phyloP scores from a whole-genome alignment of 2,329 filamentous ascomycete species.

The Furcasterigmium furcatum region DNA sequence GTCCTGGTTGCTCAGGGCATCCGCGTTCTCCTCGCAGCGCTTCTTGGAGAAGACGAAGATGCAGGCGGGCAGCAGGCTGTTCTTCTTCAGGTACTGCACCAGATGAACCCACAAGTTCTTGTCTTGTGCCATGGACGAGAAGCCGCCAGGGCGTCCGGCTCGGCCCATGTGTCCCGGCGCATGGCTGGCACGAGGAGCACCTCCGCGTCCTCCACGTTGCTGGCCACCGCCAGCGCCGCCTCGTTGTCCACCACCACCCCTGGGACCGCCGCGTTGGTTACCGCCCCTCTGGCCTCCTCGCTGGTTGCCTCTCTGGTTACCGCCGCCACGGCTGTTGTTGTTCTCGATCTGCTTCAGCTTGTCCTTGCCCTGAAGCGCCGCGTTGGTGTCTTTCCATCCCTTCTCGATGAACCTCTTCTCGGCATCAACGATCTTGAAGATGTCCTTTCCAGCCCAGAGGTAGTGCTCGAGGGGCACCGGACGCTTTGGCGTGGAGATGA shows the following conservation, averaged over 20 bases:
- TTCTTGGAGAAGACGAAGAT: conserved; percentile 99
- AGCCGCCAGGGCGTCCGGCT: conserved; percentile 78
- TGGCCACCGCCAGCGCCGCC: conserved; percentile 43
- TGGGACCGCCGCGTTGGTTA: conserved; percentile 35
- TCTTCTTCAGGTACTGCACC: conserved; percentile 85
- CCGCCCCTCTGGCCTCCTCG: conserved; percentile 29
- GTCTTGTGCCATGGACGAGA: conserved; percentile 88
- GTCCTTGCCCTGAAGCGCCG: conserved; percentile 76
- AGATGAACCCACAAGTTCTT: conserved; percentile 96
- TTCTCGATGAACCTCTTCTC: conserved; percentile 89
- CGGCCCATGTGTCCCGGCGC: conserved; percentile 83
- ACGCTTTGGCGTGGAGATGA: conserved; percentile 94
- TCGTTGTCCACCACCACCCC: conserved; percentile 45
- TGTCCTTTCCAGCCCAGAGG: conserved; percentile 89
- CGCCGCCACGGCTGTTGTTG: conserved; percentile 24
- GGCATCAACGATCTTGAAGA: conserved; percentile 90
- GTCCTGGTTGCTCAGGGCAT: conserved; percentile 91
- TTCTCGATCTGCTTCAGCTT: conserved; percentile 56
- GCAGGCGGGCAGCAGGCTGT: conserved; percentile 83
- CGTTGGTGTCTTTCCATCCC: conserved; percentile 93
- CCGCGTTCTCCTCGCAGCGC: conserved; percentile 93
- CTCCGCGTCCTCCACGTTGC: conserved; percentile 51
- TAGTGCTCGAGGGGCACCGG: conserved; percentile 95
- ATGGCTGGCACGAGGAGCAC: conserved; percentile 58
- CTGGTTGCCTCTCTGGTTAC: conserved; percentile 31